These are phyloP conservation scores for Aureobasidium zeae DNA, from an alignment of 2,329 filamentous ascomycete species.

Conservation along the genomic window DNA sequence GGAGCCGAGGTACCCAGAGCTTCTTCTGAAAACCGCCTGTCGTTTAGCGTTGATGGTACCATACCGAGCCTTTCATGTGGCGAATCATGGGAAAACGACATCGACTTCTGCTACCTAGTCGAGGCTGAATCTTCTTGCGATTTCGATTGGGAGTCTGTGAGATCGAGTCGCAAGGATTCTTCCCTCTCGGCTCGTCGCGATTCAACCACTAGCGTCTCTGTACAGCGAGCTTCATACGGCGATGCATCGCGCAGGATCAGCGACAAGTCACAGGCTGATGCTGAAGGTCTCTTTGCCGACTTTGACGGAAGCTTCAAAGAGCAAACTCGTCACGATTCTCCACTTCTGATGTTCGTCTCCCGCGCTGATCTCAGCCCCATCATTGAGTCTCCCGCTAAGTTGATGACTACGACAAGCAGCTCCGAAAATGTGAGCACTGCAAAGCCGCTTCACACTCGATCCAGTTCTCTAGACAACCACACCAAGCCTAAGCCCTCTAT, in stretches of 20 bases:
- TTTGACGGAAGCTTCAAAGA: conserved; percentile 13
- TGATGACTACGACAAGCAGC: not conserved
- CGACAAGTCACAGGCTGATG: conserved; percentile 8
- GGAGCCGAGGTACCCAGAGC: conserved; percentile 5
- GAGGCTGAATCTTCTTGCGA: conserved; percentile 52
- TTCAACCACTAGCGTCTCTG: conserved; percentile 9
- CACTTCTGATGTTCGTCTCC: conserved; percentile 2
- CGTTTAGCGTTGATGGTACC: conserved; percentile 15
- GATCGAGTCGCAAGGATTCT: conserved; percentile 14
- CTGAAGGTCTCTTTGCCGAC: conserved; percentile 11
- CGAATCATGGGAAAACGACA: conserved; percentile 51
- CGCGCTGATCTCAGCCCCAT: conserved; percentile 7
- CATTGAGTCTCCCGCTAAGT: conserved; percentile 5
- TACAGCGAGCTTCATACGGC: not conserved
- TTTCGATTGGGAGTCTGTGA: conserved; percentile 45
- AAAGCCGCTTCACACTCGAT: not conserved
- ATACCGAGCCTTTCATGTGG: conserved; percentile 25
- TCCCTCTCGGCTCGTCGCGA: conserved; percentile 14
- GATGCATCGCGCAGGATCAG: conserved; percentile 6
- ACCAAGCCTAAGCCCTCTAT: not conserved
- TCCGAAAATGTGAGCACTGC: not conserved
- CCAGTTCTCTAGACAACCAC: conserved; percentile 3
- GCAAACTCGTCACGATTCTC: conserved; percentile 7
- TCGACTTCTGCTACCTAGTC: conserved; percentile 54
- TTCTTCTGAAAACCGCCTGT: conserved; percentile 7